Evolutionary conservation across 2,329 filamentous ascomycete genomes (phyloP), one percentile per base, ranked within the genome.

Genomic region (Aspergillus thermomutatus): DNA sequence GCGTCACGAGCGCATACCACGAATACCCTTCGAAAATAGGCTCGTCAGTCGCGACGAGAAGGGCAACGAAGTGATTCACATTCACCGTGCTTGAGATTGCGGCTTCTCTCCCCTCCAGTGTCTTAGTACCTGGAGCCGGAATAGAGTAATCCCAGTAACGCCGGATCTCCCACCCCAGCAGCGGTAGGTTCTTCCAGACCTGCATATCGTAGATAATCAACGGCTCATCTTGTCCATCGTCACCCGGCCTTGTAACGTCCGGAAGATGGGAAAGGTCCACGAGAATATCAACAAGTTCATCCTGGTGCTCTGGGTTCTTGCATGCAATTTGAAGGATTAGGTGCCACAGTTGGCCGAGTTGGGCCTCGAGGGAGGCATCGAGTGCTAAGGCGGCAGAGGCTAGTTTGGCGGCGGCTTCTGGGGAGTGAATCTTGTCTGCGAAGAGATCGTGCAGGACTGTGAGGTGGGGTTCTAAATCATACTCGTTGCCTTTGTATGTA

Each of bases 111-210:
- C 27, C 28, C 10, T 45, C 54, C 5, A 10, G 10, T 11, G 10
- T 4, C 10, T 28, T 11, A 4, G 27, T 28, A 11, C 27, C 27
- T 11, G 27, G 40, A 2, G 28, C 7, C 6, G 49, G 56, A 14
- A 58, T 23, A 3, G 25, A 55, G 31, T 21, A 21, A 47, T 62
- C 55, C 60, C 59, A 62, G 6, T 57, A 26, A 14, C 55, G 49
- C 7, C 54, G 46, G 51, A 59, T 40, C 10, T 52, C 47, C 58
- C 56, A 61, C 21, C 58, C 56, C 19, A 62, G 52, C 41, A 53
- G 51, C 0, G 56, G 60, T 1, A 62, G 26, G 25, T 60, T 56
- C 21, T 46, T 53, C 60, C 60, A 62, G 2, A 62, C 46, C n/a
- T 34, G 31, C 55, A 51, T 60, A 14, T 52, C 46, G 31, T 60